Percentiles rank a stretch among this genome's conserved stretches.
Evolutionary conservation across 2,329 filamentous ascomycete genomes (phyloP).

Genomic region (Magnaporthales sp.): DNA sequence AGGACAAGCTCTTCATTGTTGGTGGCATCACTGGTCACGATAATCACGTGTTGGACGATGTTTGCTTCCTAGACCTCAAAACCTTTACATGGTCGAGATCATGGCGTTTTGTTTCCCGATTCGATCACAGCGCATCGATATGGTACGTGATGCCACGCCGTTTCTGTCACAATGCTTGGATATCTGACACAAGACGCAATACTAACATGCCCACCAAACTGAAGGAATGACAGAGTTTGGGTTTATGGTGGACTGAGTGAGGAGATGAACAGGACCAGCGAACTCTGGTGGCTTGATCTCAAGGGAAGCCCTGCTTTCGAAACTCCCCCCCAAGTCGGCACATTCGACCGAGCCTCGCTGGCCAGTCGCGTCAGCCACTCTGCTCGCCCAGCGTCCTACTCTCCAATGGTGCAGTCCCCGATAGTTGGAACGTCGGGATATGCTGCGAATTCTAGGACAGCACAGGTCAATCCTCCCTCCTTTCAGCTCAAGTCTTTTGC

Average conservation of each 20-base stretch:
- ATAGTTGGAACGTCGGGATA: constrained; percentile 54
- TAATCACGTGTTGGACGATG: constrained; percentile 87
- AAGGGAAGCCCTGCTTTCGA: constrained; percentile 84
- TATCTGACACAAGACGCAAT: neutral
- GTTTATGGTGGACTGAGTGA: constrained; percentile 91
- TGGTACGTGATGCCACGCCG: constrained; percentile 39
- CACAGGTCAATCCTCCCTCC: constrained; percentile 57
- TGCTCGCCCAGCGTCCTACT: constrained; percentile 34
- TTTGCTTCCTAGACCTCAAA: constrained; percentile 93
- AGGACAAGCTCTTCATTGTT: constrained; percentile 93
- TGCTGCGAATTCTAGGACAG: constrained; percentile 58
- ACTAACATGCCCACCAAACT: neutral
- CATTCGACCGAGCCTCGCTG: constrained; percentile 31
- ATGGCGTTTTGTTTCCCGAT: constrained; percentile 91
- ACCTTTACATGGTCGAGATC: constrained; percentile 96
- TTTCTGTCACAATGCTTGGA: neutral
- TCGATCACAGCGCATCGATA: constrained; percentile 91
- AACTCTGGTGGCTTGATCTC: constrained; percentile 95
- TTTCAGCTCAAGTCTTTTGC: constrained; percentile 65
- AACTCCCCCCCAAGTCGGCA: constrained; percentile 49
- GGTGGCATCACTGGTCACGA: constrained; percentile 93
- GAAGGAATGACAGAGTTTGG: constrained; percentile 73
- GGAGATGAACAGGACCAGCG: constrained; percentile 93
- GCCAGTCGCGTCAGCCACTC: constrained; percentile 35
- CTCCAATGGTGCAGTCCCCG: constrained; percentile 38